Base-by-base conservation (phyloP, 345 rosid species). In the Adansonia digitata region DNA sequence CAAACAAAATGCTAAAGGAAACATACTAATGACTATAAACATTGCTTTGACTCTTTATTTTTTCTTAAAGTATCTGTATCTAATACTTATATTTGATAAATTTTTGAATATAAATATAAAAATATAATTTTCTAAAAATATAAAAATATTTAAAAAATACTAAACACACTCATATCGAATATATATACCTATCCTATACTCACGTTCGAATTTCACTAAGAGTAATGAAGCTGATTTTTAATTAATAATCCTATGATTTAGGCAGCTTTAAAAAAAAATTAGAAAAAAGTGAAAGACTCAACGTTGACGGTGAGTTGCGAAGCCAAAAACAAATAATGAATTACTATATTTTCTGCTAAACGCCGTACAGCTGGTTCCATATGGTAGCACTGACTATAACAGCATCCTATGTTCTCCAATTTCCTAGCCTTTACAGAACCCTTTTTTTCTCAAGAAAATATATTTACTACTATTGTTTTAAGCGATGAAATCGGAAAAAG, bases 331-430 rank as follows among this genome's bases (percentile, higher is more conserved):
- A 14, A 55, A 24, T 20, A 62, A 35, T 48, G 34, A 26, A 27
- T 45, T 10, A 62, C 12, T 4, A 35, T 3, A 9, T 20, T 22
- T 56, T 81, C 85, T 80, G 85, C 80, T 81, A 84, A 34, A 42
- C 59, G n/a, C 78, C 81, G 87, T 84, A 76, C 86, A 81, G 82
- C n/a, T n/a, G n/a, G n/a, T n/a, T n/a, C n/a, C 74, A 78, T 74
- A 76, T 80, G 75, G 75, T 79, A 78, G 78, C 86, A 77, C 83
- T 78, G 85, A 86, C 74, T 56, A 74, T 83, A 87, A 82, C 87
- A 81, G 93, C 80, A 86, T 81, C 88, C 91, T 79, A 86, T 85
- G 89, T 77, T 75, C 73, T 78, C 60, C 60, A 37, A 34, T 48
- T 62, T 81, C 78, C 61, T 31, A 73, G 22, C 68, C 69, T 42